These are phyloP conservation scores for Aspergillaceae sp. DNA, from an alignment of 2,329 filamentous ascomycete genomes.

Conservation along the genomic window DNA sequence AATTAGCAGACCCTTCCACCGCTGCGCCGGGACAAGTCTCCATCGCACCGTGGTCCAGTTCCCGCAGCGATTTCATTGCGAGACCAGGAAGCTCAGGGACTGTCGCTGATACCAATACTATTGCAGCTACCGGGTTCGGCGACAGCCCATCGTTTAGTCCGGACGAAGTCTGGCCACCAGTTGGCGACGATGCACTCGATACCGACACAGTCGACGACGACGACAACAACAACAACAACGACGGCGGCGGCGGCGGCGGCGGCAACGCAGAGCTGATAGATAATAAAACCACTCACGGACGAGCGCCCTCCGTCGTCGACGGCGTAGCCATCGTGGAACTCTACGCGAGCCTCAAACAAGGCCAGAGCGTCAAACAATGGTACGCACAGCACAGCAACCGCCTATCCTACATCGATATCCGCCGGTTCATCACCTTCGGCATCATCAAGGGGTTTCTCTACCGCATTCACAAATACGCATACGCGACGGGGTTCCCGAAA, in stretches of 20 bases:
- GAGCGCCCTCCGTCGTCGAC: conserved; percentile 25
- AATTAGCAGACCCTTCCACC: conserved; percentile 2
- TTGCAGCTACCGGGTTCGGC: conserved; percentile 11
- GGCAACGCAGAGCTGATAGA: no score
- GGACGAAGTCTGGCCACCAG: conserved; percentile 38
- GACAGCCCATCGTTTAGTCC: conserved; percentile 16
- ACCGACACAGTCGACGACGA: conserved; percentile 5
- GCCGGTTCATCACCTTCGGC: conserved; percentile 89
- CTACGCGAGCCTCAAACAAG: conserved; percentile 76
- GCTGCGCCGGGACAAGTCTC: conserved; percentile 17
- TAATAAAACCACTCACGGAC: no score
- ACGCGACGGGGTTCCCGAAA: conserved; percentile 38
- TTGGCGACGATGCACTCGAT: conserved; percentile 19
- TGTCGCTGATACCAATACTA: conserved; percentile 2
- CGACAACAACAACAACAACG: conserved; percentile 7
- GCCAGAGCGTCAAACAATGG: conserved; percentile 81
- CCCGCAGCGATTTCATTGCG: conserved; percentile 10
- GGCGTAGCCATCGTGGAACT: conserved; percentile 60
- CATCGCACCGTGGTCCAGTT: conserved; percentile 10
- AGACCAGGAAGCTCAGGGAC: conserved; percentile 8
- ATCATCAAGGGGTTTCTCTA: conserved; percentile 93
- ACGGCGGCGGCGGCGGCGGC: background rate
- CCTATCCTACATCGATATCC: conserved; percentile 71
- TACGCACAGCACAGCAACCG: conserved; percentile 64
- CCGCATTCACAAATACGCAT: conserved; percentile 82